Base-by-base conservation (phyloP, 2,329 filamentous ascomycete species). In the Sarocladiaceae sp. region DNA sequence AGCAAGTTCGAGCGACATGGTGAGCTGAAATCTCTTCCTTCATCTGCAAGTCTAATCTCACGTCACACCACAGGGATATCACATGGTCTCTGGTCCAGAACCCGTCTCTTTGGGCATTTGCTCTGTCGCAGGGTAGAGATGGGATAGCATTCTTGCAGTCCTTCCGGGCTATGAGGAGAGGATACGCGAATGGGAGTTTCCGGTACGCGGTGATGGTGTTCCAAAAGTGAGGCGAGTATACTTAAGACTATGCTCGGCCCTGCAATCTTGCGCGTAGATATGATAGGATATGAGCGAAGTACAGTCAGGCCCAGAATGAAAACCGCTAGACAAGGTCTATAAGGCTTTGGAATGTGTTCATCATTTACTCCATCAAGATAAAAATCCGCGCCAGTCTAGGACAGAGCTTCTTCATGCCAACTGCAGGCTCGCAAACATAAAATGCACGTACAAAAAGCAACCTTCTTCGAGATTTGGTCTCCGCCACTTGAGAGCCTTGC, bases 91-190 rank as follows among this genome's bases (percentile, higher is more conserved):
- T 84, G 10, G 73, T 84, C 15, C 79, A 82, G 55, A 82, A 78
- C 23, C 80, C 80, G 1, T 75, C 78, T 2, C 71, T 84, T 7
- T 83, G 80, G 80, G 76, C 79, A 0, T 82, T 83, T 56, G 80
- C 80, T 4, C 73, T 83, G 37, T 76, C 77, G 20, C 80, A 83
- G 58, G 80, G 80, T 11, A 67, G 80, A 48, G 80, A 84, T 56
- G 80, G 79, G 2, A 73, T 84, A 37, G 78, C 80, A 3, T 84
- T 83, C 57, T 63, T 84, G 53, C 79, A 83, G 61, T 76, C 80
- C 1, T 84, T 84, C 66, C 71, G 79, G 15, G 79, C 80, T 6
- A 83, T 83, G 80, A 69, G 79, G 55, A 70, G 80, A 53, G 80
- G 80, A 0, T 83, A 82, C 59, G 74, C 75, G 0, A 81, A 82